These are phyloP conservation scores for Tuber calosporum DNA, from an alignment of 495 filamentous ascomycete genomes.

Conservation along the genomic window DNA sequence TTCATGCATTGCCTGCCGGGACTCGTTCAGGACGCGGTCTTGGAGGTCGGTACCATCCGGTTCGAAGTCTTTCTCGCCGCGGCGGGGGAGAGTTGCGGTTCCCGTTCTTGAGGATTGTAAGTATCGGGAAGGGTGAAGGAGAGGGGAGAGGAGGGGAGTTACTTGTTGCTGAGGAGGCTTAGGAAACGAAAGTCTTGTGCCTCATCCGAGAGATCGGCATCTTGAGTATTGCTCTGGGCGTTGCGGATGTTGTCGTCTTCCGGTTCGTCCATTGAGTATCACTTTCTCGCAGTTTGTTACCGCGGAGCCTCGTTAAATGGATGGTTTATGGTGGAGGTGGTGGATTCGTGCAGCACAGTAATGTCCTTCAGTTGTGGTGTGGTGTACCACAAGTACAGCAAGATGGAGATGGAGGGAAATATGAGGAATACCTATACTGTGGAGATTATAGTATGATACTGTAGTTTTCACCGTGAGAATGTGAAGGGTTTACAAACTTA, in stretches of 20 bases:
- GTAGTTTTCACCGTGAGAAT: no score
- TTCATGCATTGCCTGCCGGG: conserved; percentile 82
- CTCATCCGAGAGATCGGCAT: conserved; percentile 70
- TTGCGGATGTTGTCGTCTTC: conserved; percentile 34
- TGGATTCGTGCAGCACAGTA: neutral
- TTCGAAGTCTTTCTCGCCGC: conserved; percentile 96
- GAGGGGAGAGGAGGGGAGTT: neutral
- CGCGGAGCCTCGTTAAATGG: neutral
- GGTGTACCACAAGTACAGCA: no score
- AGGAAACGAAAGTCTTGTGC: conserved; percentile 83
- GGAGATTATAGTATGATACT: no score
- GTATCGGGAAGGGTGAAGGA: conserved; percentile 2
- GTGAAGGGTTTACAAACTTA: no score
- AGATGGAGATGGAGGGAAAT: neutral
- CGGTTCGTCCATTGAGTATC: conserved; percentile 31
- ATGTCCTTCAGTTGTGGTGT: neutral
- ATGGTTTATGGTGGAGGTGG: neutral
- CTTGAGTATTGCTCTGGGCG: conserved; percentile 39
- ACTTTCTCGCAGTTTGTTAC: neutral
- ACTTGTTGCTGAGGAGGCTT: conserved; percentile 39
- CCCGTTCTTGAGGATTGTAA: conserved; percentile 25
- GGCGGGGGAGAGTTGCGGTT: conserved; percentile 55
- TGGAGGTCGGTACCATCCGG: conserved; percentile 79
- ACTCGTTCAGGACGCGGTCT: conserved; percentile 63
- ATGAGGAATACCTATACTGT: no score